Evolutionary conservation across 2,329 filamentous ascomycete species (phyloP).

Genomic region (Aspergillus ochraceus): DNA sequence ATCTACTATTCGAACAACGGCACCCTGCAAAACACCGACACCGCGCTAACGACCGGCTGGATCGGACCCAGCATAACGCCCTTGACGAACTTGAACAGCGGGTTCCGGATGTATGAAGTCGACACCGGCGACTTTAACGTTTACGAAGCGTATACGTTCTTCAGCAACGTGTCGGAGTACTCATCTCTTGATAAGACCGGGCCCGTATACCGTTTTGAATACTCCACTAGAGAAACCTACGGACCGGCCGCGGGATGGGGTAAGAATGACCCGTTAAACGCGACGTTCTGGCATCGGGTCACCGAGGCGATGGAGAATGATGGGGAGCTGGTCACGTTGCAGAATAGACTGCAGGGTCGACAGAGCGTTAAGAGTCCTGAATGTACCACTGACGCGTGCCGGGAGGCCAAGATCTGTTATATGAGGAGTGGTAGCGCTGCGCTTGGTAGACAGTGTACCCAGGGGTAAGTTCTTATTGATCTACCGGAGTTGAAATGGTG

Average conservation of each 20-base stretch:
- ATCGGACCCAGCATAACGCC: constrained; percentile 55
- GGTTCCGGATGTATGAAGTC: constrained; percentile 56
- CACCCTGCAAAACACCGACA: constrained; percentile 41
- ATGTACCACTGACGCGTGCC: constrained; percentile 54
- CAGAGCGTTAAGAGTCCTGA: constrained; percentile 51
- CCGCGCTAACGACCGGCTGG: constrained; percentile 53
- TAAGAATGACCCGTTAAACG: constrained; percentile 53
- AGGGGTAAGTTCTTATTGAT: constrained; percentile 41
- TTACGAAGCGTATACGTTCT: constrained; percentile 56
- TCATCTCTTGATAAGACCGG: constrained; percentile 41
- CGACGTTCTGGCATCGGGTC: constrained; percentile 60
- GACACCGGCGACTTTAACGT: constrained; percentile 56
- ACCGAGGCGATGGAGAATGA: constrained; percentile 59
- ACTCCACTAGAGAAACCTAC: constrained; percentile 54
- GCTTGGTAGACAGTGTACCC: constrained; percentile 53
- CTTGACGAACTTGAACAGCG: constrained; percentile 56
- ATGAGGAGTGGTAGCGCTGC: constrained; percentile 58
- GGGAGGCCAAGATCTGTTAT: constrained; percentile 58
- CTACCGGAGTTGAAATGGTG: neutral
- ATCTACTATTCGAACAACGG: constrained; percentile 57
- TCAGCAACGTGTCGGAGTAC: constrained; percentile 52
- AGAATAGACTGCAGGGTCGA: constrained; percentile 57
- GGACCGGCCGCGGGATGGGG: constrained; percentile 48
- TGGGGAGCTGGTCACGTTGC: constrained; percentile 47
- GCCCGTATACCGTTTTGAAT: constrained; percentile 52